Base-by-base conservation (phyloP, 768 basidiomycete genomes). In the Gelatoporia subvermispora region DNA sequence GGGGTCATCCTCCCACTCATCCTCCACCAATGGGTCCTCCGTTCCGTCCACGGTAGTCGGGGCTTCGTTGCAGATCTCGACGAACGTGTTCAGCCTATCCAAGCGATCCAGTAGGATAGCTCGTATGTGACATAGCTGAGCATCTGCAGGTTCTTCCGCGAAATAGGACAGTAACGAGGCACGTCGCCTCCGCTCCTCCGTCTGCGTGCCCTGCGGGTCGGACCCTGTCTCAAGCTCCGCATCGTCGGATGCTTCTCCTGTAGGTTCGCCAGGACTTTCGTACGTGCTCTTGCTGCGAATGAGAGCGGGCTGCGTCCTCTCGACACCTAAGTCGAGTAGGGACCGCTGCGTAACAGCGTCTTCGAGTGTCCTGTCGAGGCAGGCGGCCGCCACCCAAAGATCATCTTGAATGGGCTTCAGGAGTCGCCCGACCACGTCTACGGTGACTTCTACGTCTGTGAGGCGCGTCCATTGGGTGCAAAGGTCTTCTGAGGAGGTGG, bases 1-100 rank as follows among this genome's bases (percentile, higher is more conserved):
- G 11, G 87, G 85, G 62, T 88, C 85, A 56, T 85, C 87, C 56
- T 81, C 79, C 86, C 85, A 88, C 45, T 82, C 79, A 9, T 80
- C 67, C 10, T 74, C 72, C 11, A 71, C 63, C 4, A 16, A 28
- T 2, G 50, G 56, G 25, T 52, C 42, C 4, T 45, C 49, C 4
- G n/a, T 31, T 2, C 51, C 57, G 25, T 52, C 42, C 3, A 44
- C 49, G 24, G 15, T 17, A 9, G 53, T 50, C 21, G 74, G 63
- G 11, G 70, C 55, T 18, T 64, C 70, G 52, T 73, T 73, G 59
- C 67, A 76, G 55, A 90, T 74, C 57, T 84, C 77, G 18, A 77
- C 70, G 50, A 76, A 92, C n/a, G 87, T 88, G 52, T 82, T 84
- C 41, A 92, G 70, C 41, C 78, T 71, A 63, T 89, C 86, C 24